Base-by-base conservation (phyloP, 2,329 filamentous ascomycete species). In the Laburnicola sp. region DNA sequence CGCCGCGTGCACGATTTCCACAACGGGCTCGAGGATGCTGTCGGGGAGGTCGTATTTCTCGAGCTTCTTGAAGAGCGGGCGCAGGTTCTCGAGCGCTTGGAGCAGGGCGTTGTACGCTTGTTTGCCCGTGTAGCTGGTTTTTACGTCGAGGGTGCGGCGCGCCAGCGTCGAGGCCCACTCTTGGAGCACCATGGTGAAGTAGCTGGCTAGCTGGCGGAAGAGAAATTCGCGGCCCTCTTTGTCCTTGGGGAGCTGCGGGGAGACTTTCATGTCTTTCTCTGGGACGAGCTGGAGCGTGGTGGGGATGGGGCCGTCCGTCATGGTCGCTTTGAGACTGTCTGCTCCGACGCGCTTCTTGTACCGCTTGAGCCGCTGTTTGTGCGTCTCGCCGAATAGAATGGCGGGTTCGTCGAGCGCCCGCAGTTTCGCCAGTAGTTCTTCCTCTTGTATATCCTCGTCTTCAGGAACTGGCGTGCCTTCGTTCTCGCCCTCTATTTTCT, bases 171-270 rank as follows among this genome's bases (percentile, higher is more conserved):
- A 69, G 63, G 92, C 85, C 87, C 95, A 99, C 72, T 95, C 93
- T 38, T 81, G 83, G 51, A 99, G 78, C n/a, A 99, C 85, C 85
- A 99, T 91, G 46, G 89, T 95, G 76, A 99, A 97, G 78, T 97
- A 99, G 42, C 89, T 94, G 21, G 89, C 89, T 49, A 99, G 80
- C 73, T 99, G 93, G 8, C 93, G 82, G 76, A 88, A 93, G 35
- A 99, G 77, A 73, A 88, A 91, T 38, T 81, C 77, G 39, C 85
- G 83, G 0, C 79, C 88, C 35, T 86, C 83, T 21, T 76, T 77
- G 60, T 92, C 88, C 62, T 81, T 79, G 1, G 82, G 79, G 7
- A 89, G 75, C 37, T 77, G 79, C 1, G 84, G 77, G 3, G 57
- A 46, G 23, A 97, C 85, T 72, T 92, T 93, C 90, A 97, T 96